Base-by-base conservation (phyloP, 257 asterid species). In the Nyctanthes arbortristis region DNA sequence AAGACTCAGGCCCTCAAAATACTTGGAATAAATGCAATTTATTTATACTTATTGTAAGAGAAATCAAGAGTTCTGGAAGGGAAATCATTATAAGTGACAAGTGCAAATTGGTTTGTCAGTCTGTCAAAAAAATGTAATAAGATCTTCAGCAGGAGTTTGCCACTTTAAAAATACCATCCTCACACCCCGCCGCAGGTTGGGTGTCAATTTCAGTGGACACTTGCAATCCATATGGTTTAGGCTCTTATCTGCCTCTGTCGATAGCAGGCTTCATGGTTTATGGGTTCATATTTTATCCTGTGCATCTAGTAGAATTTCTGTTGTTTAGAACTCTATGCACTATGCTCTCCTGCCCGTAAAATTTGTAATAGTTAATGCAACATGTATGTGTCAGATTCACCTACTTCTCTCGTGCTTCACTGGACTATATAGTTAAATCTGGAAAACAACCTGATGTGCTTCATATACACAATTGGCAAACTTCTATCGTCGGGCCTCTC, bases 391-490 rank as follows among this genome's bases (percentile, higher is more conserved):
- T 71, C 94, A 91, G 97, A 78, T 91, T 91, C 82, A 33, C 94
- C 61, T 91, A 91, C 60, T 91, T 88, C 82, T 88, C 96, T 72
- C 96, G 94, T 67, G 94, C 96, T 70, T 85, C 97, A 35, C 75
- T 91, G 88, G 97, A 91, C 71, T 91, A 88, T 78, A 79, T 91
- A 63, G 78, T 87, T 72, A 91, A 88, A 78, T 81, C 86, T 55
- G 92, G 97, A 79, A 88, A 91, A 73, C 85, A 75, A 6, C 95
- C 96, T 13, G 94, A 91, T 79, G 90, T 91, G 82, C 88, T 91
- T 76, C 92, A 91, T 65, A 67, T 91, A 72, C 97, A 88, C 84
- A 91, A 91, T 75, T 91, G 96, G 97, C 87, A 87, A 67, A 91
- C 97, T 20, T 85, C 97, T 67, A 79, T 91, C 63, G 84, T 91